Conservation (phyloP, 2,329 filamentous ascomycete species). For the Annulohypoxylon truncatum region DNA sequence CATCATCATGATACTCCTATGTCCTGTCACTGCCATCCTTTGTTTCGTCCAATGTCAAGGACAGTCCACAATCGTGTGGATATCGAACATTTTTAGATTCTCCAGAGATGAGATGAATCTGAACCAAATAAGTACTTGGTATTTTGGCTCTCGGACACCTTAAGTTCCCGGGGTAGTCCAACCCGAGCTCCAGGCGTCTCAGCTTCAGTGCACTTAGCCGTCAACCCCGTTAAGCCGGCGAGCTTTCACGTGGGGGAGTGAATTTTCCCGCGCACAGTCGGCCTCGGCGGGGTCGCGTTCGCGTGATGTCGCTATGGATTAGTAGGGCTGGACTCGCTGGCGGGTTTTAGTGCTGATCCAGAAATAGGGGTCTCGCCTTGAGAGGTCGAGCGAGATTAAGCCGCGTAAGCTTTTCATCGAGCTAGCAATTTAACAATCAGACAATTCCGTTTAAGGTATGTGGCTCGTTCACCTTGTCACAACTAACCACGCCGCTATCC, state of each 20-base stretch:
- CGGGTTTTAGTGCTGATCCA: slow-evolving; percentile 17
- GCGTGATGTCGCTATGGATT: not conserved
- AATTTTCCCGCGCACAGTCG: not conserved
- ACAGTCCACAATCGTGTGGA: not conserved
- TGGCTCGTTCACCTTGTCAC: slow-evolving; percentile 12
- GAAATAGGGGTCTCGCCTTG: slow-evolving; percentile 21
- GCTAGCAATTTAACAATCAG: slow-evolving; percentile 28
- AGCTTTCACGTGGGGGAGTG: slow-evolving; percentile 6
- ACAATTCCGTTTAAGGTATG: slow-evolving; percentile 25
- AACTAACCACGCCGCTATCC: not conserved
- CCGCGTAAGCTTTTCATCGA: slow-evolving; percentile 30
- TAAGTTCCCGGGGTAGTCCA: slow-evolving; percentile 18
- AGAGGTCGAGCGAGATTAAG: slow-evolving; percentile 30
- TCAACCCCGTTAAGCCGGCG: not conserved
- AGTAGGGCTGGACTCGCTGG: slow-evolving; percentile 22
- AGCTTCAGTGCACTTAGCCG: not conserved
- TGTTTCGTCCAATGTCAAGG: not conserved
- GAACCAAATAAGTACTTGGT: slow-evolving; percentile 9
- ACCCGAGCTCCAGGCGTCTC: slow-evolving; percentile 25
- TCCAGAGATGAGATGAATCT: slow-evolving; percentile 15
- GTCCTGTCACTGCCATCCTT: not conserved
- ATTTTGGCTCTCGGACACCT: slow-evolving; percentile 5
- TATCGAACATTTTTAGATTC: not conserved
- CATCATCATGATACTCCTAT: not conserved
- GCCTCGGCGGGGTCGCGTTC: slow-evolving; percentile 5